Evolutionary conservation across 2,329 filamentous ascomycete genomes (phyloP).

Genomic region (Microcyclosporella mali): DNA sequence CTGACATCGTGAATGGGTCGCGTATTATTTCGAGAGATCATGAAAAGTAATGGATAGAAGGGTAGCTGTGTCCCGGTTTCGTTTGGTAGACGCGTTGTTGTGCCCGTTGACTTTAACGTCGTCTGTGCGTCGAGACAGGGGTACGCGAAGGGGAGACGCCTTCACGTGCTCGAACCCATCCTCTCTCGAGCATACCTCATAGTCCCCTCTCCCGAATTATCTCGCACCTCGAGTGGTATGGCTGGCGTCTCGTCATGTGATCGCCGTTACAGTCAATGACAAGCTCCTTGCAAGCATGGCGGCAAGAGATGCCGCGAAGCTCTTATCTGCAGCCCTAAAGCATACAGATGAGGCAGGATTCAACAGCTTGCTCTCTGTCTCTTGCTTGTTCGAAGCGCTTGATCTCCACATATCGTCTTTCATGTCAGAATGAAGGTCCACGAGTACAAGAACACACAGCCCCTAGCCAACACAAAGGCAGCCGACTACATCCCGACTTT

Average conservation of each 20-base stretch:
- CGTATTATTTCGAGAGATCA: too few species aligned
- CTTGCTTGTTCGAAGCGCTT: neutral
- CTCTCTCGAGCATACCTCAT: neutral
- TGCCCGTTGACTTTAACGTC: constrained; percentile 2
- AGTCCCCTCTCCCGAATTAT: too few species aligned
- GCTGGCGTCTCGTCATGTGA: too few species aligned
- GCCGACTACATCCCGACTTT: constrained; percentile 10
- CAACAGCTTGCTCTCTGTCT: too few species aligned
- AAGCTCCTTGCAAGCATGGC: too few species aligned
- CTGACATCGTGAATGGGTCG: neutral
- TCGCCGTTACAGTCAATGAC: neutral
- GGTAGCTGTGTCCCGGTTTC: neutral
- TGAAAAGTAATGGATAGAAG: neutral
- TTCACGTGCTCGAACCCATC: constrained; percentile 1
- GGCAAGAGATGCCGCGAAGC: too few species aligned
- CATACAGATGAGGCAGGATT: too few species aligned
- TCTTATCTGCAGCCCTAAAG: too few species aligned
- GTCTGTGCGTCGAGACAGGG: neutral
- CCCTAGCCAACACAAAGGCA: constrained; percentile 7
- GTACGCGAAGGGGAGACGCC: neutral
- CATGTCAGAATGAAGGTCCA: constrained; percentile 3
- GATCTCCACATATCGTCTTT: neutral
- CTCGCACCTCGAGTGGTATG: too few species aligned
- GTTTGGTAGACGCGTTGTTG: constrained; percentile 4
- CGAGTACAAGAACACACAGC: constrained; percentile 2